A percentile compares a stretch with the other conserved stretches of the same genome.
Conservation (phyloP, 495 filamentous ascomycete species). For the Trichoderma gamsii region DNA sequence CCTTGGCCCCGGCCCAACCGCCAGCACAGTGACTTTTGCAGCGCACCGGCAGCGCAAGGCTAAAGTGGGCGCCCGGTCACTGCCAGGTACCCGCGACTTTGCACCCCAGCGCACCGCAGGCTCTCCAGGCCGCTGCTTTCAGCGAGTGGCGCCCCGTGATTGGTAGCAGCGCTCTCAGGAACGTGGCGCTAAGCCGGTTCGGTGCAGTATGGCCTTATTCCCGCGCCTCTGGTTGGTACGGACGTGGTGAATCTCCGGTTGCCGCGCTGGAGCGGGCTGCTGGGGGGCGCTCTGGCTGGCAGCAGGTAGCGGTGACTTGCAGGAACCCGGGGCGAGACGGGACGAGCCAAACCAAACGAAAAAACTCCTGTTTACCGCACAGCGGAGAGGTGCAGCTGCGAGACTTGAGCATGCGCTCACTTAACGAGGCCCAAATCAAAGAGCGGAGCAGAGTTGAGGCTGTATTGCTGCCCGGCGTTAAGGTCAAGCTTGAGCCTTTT, state of each 20-base stretch:
- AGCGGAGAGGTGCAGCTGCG: slow-evolving; percentile 6
- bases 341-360: neutral
- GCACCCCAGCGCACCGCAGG: neutral
- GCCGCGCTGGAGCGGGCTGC: neutral
- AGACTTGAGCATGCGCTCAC: neutral
- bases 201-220: neutral
- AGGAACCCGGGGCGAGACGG: neutral
- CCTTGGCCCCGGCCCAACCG: slow-evolving; percentile 14
- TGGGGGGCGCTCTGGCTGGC: neutral
- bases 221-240: neutral
- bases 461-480: no score
- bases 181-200: neutral
- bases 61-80: neutral
- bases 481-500: no score
- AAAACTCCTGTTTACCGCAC: slow-evolving; percentile 7
- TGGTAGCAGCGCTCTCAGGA: neutral
- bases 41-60: neutral
- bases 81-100: neutral
- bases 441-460: neutral
- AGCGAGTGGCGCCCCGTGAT: neutral
- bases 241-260: slow-evolving; percentile 7
- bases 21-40: neutral
- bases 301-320: slow-evolving; percentile 8
- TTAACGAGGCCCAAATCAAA: neutral
- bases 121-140: neutral